phyloP scores from a whole-genome alignment of 352 stramenopile genomes.

The Globisporangium apiculatum region DNA sequence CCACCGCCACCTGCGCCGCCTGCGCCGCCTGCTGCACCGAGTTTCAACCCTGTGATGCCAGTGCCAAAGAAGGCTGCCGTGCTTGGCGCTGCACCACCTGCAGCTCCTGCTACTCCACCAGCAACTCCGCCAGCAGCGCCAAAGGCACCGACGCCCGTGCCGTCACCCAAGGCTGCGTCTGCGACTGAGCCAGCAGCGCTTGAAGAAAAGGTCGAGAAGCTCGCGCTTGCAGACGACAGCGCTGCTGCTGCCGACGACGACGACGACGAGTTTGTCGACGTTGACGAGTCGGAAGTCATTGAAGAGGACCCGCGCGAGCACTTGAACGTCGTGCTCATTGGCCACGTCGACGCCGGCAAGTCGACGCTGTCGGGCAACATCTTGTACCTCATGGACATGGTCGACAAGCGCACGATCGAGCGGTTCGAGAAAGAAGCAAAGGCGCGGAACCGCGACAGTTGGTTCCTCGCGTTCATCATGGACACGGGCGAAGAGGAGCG shows the following conservation, averaged over 20 bases:
- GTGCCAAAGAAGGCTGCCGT: slow-evolving; percentile 62
- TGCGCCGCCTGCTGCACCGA: slow-evolving; percentile 21
- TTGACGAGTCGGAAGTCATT: slow-evolving; percentile 55
- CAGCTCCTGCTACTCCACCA: slow-evolving; percentile 2
- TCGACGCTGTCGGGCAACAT: slow-evolving; percentile 98
- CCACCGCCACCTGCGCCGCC: slow-evolving; percentile 33
- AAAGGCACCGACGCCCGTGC: slow-evolving; percentile 19
- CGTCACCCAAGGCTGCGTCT: slow-evolving; percentile 23
- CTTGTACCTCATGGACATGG: slow-evolving; percentile 97
- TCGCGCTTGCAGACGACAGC: slow-evolving; percentile 8
- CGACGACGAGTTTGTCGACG: slow-evolving; percentile 43
- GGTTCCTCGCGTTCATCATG: slow-evolving; percentile 99
- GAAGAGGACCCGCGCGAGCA: slow-evolving; percentile 96
- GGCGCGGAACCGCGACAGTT: slow-evolving; percentile 71
- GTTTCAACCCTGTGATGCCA: slow-evolving; percentile 65
- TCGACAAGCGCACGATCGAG: slow-evolving; percentile 99
- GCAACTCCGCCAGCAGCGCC: slow-evolving; percentile 16
- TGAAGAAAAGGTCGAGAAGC: slow-evolving; percentile 19
- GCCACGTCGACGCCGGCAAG: slow-evolving; percentile 98
- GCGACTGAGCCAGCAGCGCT: slow-evolving; percentile 10
- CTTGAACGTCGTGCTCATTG: slow-evolving; percentile 99
- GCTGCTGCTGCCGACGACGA: slow-evolving; percentile 30
- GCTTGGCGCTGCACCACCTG: slow-evolving; percentile 11
- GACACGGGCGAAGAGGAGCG: slow-evolving; percentile 99
- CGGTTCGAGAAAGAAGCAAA: slow-evolving; percentile 98